Conservation (phyloP, 2,329 filamentous ascomycete species). For the Paecilomyces formosus region DNA sequence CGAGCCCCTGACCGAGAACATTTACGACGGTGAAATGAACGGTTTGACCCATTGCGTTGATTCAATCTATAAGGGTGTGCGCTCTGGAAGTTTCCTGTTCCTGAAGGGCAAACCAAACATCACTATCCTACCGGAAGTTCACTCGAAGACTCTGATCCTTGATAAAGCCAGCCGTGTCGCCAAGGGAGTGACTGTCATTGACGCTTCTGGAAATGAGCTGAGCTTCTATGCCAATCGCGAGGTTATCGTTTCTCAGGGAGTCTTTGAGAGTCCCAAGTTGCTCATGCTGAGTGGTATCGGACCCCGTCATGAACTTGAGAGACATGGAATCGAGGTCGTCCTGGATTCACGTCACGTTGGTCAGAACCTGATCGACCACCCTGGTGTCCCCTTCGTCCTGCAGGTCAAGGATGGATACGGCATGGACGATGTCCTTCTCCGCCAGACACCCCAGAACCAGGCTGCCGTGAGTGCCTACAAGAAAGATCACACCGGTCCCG, state of each 20-base stretch:
- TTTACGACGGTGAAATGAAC: constrained; percentile 49
- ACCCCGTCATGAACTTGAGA: constrained; percentile 32
- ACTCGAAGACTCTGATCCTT: constrained; percentile 49
- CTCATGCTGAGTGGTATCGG: constrained; percentile 45
- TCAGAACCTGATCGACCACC: constrained; percentile 30
- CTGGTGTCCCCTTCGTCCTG: constrained; percentile 35
- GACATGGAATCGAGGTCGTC: constrained; percentile 23
- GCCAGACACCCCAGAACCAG: constrained; percentile 24
- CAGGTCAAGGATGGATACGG: constrained; percentile 35
- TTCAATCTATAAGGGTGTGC: constrained; percentile 50
- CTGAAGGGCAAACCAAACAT: constrained; percentile 50
- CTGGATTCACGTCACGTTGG: constrained; percentile 21
- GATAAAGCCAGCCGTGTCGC: constrained; percentile 36
- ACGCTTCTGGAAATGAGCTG: constrained; percentile 31
- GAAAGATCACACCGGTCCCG: constrained; percentile 35
- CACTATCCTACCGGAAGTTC: constrained; percentile 35
- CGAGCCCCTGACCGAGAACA: constrained; percentile 44
- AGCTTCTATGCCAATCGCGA: constrained; percentile 45
- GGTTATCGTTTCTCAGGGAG: constrained; percentile 41
- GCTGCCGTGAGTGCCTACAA: constrained; percentile 27
- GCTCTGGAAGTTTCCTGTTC: constrained; percentile 47
- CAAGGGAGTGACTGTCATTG: constrained; percentile 44
- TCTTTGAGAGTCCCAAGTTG: constrained; percentile 47
- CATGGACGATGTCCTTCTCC: constrained; percentile 33
- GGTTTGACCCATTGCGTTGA: constrained; percentile 49